phyloP scores from a whole-genome alignment of 371 early-diverging fungal species.

The Mucor ambiguus region DNA sequence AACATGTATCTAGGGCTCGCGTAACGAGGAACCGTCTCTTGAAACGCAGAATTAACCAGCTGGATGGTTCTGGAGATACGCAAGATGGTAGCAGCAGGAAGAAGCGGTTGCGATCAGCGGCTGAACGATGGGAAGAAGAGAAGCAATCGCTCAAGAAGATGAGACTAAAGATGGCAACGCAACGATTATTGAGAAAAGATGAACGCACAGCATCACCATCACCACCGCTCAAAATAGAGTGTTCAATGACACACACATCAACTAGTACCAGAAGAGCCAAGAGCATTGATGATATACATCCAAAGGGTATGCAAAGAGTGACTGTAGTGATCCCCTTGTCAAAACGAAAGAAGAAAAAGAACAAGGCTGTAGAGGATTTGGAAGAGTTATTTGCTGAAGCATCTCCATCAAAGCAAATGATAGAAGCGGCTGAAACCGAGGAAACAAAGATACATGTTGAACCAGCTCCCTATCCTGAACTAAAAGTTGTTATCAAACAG shows the following conservation, averaged over 20 bases:
- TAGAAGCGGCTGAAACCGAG: not conserved
- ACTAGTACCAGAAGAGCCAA: not conserved
- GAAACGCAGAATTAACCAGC: slow-evolving; percentile 40
- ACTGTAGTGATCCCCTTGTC: not conserved
- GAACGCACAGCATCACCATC: not conserved
- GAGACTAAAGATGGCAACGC: slow-evolving; percentile 7
- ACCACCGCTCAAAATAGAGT: not conserved
- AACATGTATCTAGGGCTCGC: not conserved
- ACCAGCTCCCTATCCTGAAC: not conserved
- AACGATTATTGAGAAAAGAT: not conserved
- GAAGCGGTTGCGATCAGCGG: not conserved
- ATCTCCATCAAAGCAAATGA: not conserved
- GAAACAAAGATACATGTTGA: not conserved
- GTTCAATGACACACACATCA: too few relatives aligned
- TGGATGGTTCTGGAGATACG: slow-evolving; percentile 53
- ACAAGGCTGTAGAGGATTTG: not conserved
- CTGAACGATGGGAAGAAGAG: slow-evolving; percentile 15
- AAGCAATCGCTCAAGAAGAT: slow-evolving; percentile 4
- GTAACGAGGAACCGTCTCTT: not conserved
- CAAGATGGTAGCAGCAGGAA: not conserved
- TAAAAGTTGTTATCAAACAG: not conserved
- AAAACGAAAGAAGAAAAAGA: not conserved
- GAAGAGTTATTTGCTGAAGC: not conserved
- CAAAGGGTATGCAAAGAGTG: not conserved
- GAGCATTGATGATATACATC: not conserved